Conservation (phyloP, 768 basidiomycete species). For the Gautieria morchelliformis region DNA sequence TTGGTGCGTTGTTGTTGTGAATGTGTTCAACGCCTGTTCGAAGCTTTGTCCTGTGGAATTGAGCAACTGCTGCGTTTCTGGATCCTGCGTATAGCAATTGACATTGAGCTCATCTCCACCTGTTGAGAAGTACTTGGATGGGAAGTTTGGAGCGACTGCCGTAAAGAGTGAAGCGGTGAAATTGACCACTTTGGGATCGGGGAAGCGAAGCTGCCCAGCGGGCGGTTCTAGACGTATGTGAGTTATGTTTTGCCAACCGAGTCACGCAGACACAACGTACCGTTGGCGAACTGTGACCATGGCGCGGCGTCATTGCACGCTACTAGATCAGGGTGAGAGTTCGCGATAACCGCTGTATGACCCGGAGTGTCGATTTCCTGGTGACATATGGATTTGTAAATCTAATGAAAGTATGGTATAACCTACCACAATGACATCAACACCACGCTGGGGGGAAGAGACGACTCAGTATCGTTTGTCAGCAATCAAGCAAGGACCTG, state of each 20-base stretch:
- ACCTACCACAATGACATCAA: slow-evolving; percentile 55
- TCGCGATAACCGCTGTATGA: slow-evolving; percentile 58
- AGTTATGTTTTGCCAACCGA: background rate
- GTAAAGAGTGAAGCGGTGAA: slow-evolving; percentile 50
- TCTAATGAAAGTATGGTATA: background rate
- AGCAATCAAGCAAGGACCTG: background rate
- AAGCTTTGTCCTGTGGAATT: slow-evolving; percentile 42
- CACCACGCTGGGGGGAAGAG: slow-evolving; percentile 46
- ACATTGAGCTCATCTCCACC: slow-evolving; percentile 78
- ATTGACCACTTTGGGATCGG: slow-evolving; percentile 44
- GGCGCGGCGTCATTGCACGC: slow-evolving; percentile 42
- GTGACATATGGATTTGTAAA: too few relatives aligned
- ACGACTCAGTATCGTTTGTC: background rate
- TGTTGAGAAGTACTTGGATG: slow-evolving; percentile 59
- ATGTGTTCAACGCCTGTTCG: slow-evolving; percentile 52
- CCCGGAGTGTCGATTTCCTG: slow-evolving; percentile 82
- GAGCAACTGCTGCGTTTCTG: slow-evolving; percentile 46
- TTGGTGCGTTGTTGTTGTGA: slow-evolving; percentile 50
- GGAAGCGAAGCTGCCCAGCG: slow-evolving; percentile 72
- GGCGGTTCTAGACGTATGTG: slow-evolving; percentile 45
- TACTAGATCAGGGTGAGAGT: slow-evolving; percentile 62
- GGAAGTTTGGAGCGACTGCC: slow-evolving; percentile 35
- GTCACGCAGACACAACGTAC: slow-evolving; percentile 10
- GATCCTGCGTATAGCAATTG: slow-evolving; percentile 56
- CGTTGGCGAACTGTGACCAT: slow-evolving; percentile 45